Evolutionary conservation across 768 basidiomycete species (phyloP), one percentile per base, ranked within the genome.

Genomic region (Suillus ampliporus): DNA sequence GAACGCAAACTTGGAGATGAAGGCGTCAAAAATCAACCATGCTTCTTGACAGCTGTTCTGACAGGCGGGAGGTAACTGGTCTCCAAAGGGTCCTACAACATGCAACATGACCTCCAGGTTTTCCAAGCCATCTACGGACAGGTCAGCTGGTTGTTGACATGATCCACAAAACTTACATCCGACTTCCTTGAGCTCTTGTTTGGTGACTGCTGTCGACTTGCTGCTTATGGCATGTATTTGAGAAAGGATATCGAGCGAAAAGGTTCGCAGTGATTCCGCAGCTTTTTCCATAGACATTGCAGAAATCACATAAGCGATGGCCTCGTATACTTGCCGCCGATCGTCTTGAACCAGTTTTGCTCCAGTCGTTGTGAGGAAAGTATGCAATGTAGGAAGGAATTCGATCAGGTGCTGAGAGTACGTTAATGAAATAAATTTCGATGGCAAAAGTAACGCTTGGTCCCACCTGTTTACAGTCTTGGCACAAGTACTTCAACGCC

Each of bases 401-500:
- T 95, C 89, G 34, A 95, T 88, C 51, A 99, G 83, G 76, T 98
- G 96, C 89, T 95, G 73, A 23, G 41, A 61, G 23, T 37, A 47
- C 5, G 58, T 60, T 11, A 54, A 57, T 61, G 44, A 67, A 51
- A 64, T 28, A 65, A n/a, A 43, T 54, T 48, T 4, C 2, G 17
- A 40, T 2, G 2, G 35, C 19, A 56, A 37, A 37, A 15, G 31
- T n/a, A 35, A 61, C 41, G 41, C 19, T 35, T 43, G 35, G 61
- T 46, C 80, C 65, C 70, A 93, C 94, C 80, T 85, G 81, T 80
- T 90, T 94, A 79, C 97, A 99, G 75, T 99, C 97, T 73, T 97
- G 91, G 76, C 97, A 99, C 64, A 99, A 83, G 77, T 92, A 98
- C 74, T 95, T 97, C 78, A 99, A 83, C 10, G 97, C 95, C 73